Conservation (phyloP, 495 filamentous ascomycete genomes). For the Penicillium pancosmium region DNA sequence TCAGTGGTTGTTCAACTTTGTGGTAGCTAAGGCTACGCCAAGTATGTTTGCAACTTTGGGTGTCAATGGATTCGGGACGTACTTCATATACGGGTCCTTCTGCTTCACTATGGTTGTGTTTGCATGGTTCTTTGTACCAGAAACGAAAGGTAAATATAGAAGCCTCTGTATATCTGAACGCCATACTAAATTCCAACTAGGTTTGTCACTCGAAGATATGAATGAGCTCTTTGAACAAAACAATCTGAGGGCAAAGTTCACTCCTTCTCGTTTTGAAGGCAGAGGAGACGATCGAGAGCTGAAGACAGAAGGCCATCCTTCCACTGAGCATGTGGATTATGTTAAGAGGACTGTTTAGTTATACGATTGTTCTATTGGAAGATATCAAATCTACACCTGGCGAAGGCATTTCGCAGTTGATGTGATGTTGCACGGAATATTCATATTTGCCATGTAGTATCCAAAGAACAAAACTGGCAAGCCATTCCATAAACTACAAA, state of each 20-base stretch:
- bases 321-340: background rate
- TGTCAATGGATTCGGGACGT: background rate
- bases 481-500: too few relatives aligned
- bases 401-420: too few relatives aligned
- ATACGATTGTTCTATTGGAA: too few relatives aligned
- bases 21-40: background rate
- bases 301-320: background rate
- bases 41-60: background rate
- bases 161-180: background rate
- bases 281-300: background rate
- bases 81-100: background rate
- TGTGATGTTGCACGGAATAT: too few relatives aligned
- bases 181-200: background rate
- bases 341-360: background rate
- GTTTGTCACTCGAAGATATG: background rate
- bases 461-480: too few relatives aligned
- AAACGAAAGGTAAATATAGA: background rate
- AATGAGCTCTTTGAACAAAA: background rate
- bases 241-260: background rate
- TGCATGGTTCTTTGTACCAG: background rate
- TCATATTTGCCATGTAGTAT: too few relatives aligned
- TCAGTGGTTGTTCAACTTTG: background rate
- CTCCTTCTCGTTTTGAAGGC: background rate
- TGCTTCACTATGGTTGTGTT: background rate
- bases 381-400: too few relatives aligned